Evolutionary conservation across 2,329 filamentous ascomycete genomes (phyloP).

Genomic region (Orbilia oligospora): DNA sequence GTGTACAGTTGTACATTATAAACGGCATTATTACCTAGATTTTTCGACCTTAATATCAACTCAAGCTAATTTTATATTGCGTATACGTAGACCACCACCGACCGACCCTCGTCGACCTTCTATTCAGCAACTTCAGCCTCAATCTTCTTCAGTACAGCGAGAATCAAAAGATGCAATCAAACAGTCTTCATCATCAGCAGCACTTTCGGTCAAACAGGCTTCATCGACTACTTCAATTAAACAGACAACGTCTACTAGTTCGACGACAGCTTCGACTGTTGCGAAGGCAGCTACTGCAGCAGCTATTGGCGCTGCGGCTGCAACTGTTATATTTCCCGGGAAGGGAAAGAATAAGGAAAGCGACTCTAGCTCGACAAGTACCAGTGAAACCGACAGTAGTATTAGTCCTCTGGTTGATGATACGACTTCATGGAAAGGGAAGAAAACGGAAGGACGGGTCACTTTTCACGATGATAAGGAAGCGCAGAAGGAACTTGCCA

Average conservation of each 20-base stretch:
- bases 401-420: conserved; percentile 39
- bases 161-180: conserved; percentile 20
- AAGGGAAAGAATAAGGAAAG: conserved; percentile 13
- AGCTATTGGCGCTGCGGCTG: neutral
- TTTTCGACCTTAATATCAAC: conserved; percentile 29
- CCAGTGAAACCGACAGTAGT: conserved; percentile 52
- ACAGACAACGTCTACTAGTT: conserved; percentile 23
- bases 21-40: conserved; percentile 21
- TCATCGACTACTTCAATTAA: conserved; percentile 30
- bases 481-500: conserved; percentile 33
- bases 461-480: conserved; percentile 51
- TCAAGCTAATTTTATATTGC: conserved; percentile 50
- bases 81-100: conserved; percentile 51
- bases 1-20: conserved; percentile 24
- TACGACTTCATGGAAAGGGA: conserved; percentile 22
- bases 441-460: conserved; percentile 24
- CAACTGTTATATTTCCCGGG: conserved; percentile 47
- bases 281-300: conserved; percentile 29
- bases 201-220: conserved; percentile 26
- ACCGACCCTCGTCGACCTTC: conserved; percentile 42
- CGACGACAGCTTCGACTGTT: conserved; percentile 30
- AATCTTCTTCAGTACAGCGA: conserved; percentile 12
- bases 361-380: conserved; percentile 37
- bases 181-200: conserved; percentile 33
- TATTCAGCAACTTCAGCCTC: conserved; percentile 25